A percentile compares a stretch with the other conserved stretches of the same genome.
Evolutionary conservation across 352 stramenopile genomes (phyloP).

Genomic region (Phytophthora hybrid): DNA sequence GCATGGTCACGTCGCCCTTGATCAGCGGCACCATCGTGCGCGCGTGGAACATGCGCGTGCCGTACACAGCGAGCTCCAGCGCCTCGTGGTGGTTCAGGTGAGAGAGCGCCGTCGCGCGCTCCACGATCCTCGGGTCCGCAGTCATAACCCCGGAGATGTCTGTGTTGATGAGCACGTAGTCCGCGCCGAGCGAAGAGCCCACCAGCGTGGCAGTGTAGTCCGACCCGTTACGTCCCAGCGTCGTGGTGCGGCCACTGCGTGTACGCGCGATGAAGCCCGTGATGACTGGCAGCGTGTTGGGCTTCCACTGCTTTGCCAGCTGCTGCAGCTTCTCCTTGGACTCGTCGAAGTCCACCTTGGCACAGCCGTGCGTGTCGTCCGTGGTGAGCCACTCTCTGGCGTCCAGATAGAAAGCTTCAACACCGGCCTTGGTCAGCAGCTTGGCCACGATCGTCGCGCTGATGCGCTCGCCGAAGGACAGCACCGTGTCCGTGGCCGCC

Average conservation of each 20-base stretch:
- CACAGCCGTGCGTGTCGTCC: constrained; percentile 72
- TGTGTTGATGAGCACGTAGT: constrained; percentile 90
- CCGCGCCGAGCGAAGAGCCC: constrained; percentile 63
- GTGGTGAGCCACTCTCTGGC: constrained; percentile 80
- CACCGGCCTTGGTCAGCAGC: constrained; percentile 63
- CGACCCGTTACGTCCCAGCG: constrained; percentile 81
- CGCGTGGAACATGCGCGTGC: constrained; percentile 86
- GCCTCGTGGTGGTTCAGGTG: constrained; percentile 86
- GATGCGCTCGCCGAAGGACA: constrained; percentile 85
- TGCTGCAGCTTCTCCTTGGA: constrained; percentile 75
- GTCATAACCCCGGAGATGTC: constrained; percentile 89
- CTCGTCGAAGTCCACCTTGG: constrained; percentile 82
- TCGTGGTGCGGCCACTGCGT: constrained; percentile 74
- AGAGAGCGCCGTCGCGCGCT: constrained; percentile 72
- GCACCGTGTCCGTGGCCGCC: constrained; percentile 72
- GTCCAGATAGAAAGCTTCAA: constrained; percentile 75
- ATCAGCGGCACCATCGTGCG: constrained; percentile 89
- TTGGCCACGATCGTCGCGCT: constrained; percentile 76
- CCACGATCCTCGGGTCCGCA: constrained; percentile 78
- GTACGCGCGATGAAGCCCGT: constrained; percentile 82
- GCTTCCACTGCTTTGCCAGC: constrained; percentile 52
- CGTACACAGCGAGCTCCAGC: constrained; percentile 83
- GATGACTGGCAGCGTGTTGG: constrained; percentile 64
- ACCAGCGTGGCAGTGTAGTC: constrained; percentile 90
- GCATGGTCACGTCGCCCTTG: constrained; percentile 81